These are phyloP conservation scores for Biscogniauxia sp. DNA, from an alignment of 2,329 filamentous ascomycete genomes.

Conservation along the genomic window DNA sequence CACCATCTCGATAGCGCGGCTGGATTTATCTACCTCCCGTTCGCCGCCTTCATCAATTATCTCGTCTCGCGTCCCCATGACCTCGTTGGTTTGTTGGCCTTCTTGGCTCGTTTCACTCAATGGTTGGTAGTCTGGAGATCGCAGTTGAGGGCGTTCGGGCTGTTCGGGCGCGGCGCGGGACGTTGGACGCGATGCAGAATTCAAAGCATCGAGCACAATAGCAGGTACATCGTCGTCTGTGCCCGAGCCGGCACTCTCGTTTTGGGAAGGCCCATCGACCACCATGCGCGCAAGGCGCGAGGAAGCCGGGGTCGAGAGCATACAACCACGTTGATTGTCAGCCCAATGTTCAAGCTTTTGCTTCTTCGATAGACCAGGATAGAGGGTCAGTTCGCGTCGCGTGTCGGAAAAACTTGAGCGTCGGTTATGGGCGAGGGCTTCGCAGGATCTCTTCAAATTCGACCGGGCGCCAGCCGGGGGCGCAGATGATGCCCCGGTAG, in stretches of 20 bases:
- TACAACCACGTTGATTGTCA: background rate
- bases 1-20: background rate
- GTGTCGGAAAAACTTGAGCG: background rate
- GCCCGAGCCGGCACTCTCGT: conserved; percentile 4
- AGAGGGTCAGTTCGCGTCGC: background rate
- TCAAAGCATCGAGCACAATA: conserved; percentile 22
- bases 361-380: conserved; percentile 11
- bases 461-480: conserved; percentile 7
- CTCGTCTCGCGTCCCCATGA: background rate
- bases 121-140: background rate
- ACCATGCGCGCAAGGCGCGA: background rate
- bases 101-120: background rate
- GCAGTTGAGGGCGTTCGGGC: background rate
- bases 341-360: conserved; percentile 16
- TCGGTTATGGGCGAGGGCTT: background rate
- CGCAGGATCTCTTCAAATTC: background rate
- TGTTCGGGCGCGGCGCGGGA: background rate
- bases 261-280: background rate
- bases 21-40: background rate
- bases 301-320: conserved; percentile 6
- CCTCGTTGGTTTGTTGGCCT: background rate
- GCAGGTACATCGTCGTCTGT: conserved; percentile 17
- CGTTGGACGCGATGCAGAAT: conserved; percentile 15
- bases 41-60: background rate
- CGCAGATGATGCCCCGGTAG: conserved; percentile 1